A percentile compares a stretch with the other conserved stretches of the same genome.
Evolutionary conservation across 2,329 filamentous ascomycete genomes (phyloP).

Genomic region (Hymenoscyphus salicellus): DNA sequence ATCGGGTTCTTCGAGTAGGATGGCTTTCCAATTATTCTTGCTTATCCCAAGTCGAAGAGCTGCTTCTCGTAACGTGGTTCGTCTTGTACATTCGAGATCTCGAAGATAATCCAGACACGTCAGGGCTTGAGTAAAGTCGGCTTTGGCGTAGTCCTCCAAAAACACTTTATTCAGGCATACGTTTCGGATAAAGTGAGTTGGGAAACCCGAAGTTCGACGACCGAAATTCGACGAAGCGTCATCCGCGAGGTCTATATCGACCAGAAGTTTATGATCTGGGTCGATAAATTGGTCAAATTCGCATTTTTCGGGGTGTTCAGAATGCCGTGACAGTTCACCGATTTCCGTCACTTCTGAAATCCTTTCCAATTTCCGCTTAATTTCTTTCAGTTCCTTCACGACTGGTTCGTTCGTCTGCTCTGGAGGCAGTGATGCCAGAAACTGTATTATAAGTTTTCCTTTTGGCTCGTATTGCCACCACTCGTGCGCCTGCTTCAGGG

Average conservation of each 20-base stretch:
- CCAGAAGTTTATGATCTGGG: constrained; percentile 15
- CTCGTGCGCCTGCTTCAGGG: constrained; percentile 24
- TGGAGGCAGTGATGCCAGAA: constrained; percentile 21
- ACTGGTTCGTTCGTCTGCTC: neutral
- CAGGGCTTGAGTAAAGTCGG: constrained; percentile 26
- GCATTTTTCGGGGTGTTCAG: neutral
- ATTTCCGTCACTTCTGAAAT: neutral
- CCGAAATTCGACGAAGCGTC: neutral
- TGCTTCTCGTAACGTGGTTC: constrained; percentile 22
- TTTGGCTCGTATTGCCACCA: constrained; percentile 30
- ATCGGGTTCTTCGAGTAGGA: constrained; percentile 21
- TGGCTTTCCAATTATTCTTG: constrained; percentile 25
- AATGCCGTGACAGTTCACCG: neutral
- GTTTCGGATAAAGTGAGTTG: constrained; percentile 18
- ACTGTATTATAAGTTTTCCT: constrained; percentile 24
- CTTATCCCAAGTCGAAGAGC: constrained; percentile 24
- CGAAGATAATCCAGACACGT: constrained; percentile 31
- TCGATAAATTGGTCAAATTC: constrained; percentile 4
- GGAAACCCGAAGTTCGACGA: constrained; percentile 17
- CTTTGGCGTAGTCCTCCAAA: constrained; percentile 20
- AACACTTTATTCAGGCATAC: constrained; percentile 26
- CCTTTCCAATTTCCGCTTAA: neutral
- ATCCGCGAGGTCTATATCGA: constrained; percentile 17
- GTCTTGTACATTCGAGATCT: constrained; percentile 28
- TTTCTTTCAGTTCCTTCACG: neutral